Evolutionary conservation across 2,329 filamentous ascomycete genomes (phyloP).

Genomic region (Xylariaceae sp.): DNA sequence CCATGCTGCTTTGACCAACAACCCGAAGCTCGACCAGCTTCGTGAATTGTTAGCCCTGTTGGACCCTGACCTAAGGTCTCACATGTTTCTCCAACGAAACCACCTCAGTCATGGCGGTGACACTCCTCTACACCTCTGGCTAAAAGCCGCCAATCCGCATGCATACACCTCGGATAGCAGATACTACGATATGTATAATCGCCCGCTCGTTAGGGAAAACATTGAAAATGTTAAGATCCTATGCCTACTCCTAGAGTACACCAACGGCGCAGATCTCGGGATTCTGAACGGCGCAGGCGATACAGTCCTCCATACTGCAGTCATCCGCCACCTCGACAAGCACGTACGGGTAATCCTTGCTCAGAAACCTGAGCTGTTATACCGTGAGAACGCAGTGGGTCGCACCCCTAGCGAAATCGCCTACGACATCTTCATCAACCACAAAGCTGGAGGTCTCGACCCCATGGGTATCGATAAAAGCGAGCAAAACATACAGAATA

Average conservation of each 20-base stretch:
- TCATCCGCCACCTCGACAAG: slow-evolving; percentile 42
- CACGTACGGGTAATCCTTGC: slow-evolving; percentile 53
- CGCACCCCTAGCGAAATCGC: slow-evolving; percentile 72
- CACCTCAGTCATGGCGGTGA: slow-evolving; percentile 53
- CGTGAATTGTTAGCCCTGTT: slow-evolving; percentile 59
- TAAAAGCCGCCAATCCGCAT: slow-evolving; percentile 37
- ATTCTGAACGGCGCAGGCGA: slow-evolving; percentile 67
- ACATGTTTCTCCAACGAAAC: slow-evolving; percentile 63
- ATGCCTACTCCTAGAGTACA: slow-evolving; percentile 55
- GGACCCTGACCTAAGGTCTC: slow-evolving; percentile 56
- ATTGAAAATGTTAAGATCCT: slow-evolving; percentile 46
- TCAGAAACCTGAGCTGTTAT: slow-evolving; percentile 60
- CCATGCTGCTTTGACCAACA: slow-evolving; percentile 54
- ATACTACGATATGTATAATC: background rate
- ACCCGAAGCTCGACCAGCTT: slow-evolving; percentile 42
- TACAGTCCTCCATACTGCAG: slow-evolving; percentile 63
- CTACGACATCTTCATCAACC: slow-evolving; percentile 53
- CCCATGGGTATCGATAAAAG: slow-evolving; percentile 1
- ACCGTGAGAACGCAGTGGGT: slow-evolving; percentile 76
- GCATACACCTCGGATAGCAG: slow-evolving; percentile 1
- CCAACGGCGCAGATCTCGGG: slow-evolving; percentile 57
- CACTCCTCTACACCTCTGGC: slow-evolving; percentile 67
- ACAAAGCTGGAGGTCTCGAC: slow-evolving; percentile 37
- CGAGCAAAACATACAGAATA: background rate
- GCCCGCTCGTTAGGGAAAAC: slow-evolving; percentile 23